A percentile compares a stretch with the other conserved stretches of the same genome.
phyloP scores from a whole-genome alignment of 495 filamentous ascomycete genomes.

The Collariella sp. region DNA sequence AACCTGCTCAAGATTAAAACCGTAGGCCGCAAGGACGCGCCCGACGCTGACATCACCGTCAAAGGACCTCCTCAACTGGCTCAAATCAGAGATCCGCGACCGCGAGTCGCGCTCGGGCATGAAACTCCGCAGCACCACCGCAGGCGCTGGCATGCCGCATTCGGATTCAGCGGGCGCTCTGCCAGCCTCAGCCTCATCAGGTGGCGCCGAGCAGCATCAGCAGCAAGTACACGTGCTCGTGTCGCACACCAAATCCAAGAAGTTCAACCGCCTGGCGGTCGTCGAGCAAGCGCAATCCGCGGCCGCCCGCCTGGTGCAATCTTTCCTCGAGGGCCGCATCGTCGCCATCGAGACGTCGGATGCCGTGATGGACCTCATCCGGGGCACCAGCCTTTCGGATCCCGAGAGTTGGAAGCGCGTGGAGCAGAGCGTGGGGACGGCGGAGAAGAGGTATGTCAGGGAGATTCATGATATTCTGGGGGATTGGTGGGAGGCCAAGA shows the following conservation, averaged over 20 bases:
- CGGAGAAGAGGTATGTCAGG: slow-evolving; percentile 76
- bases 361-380: slow-evolving; percentile 72
- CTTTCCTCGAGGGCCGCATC: slow-evolving; percentile 66
- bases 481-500: slow-evolving; percentile 48
- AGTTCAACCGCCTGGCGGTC: slow-evolving; percentile 75
- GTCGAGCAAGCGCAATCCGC: slow-evolving; percentile 68
- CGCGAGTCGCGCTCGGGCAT: slow-evolving; percentile 35
- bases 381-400: slow-evolving; percentile 65
- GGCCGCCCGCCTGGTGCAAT: slow-evolving; percentile 53
- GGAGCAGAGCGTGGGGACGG: slow-evolving; percentile 66
- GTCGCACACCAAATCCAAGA: slow-evolving; percentile 75
- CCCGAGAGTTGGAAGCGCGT: slow-evolving; percentile 78
- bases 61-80: slow-evolving; percentile 70
- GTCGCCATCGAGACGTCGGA: slow-evolving; percentile 84
- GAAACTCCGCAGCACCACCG: slow-evolving; percentile 12
- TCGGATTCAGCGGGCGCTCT: slow-evolving; percentile 13
- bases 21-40: slow-evolving; percentile 58
- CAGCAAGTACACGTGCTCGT: slow-evolving; percentile 77
- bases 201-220: slow-evolving; percentile 42
- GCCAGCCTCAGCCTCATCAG: neutral
- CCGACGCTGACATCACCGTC: slow-evolving; percentile 66
- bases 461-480: slow-evolving; percentile 74
- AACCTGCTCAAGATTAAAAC: slow-evolving; percentile 67
- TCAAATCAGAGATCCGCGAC: slow-evolving; percentile 76
- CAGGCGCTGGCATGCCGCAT: slow-evolving; percentile 6